Conservation (phyloP, 1,139 yeast species). For the Saccharomyces uvarum region DNA sequence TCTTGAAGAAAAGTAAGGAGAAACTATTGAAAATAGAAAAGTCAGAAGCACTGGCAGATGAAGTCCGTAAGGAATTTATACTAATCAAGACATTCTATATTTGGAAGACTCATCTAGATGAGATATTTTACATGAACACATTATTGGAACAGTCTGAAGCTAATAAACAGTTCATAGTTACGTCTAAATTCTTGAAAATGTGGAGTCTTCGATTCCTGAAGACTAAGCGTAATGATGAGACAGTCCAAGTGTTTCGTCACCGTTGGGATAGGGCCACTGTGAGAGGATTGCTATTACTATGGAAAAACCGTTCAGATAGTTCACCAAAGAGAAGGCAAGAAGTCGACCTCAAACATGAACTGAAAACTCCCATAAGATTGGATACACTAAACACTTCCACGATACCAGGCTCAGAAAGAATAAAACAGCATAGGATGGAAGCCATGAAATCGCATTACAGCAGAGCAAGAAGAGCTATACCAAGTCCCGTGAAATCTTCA, state of each 20-base stretch:
- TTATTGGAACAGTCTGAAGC: neutral
- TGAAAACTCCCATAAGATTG: conserved; percentile 6
- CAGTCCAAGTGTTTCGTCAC: conserved; percentile 19
- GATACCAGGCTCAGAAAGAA: conserved; percentile 30
- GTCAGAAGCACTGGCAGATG: neutral
- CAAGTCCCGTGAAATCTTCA: conserved; percentile 26
- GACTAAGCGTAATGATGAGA: conserved; percentile 25
- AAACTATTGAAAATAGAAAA: neutral
- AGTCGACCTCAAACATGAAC: neutral
- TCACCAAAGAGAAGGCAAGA: neutral
- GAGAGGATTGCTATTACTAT: conserved; percentile 25
- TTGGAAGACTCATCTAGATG: neutral
- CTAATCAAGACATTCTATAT: neutral
- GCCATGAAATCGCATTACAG: conserved; percentile 24
- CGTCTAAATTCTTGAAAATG: neutral
- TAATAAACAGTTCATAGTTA: neutral
- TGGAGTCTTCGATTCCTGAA: conserved; percentile 29
- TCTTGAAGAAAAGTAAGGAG: neutral
- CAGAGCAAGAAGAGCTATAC: conserved; percentile 27
- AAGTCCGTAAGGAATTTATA: neutral
- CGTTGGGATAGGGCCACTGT: conserved; percentile 31
- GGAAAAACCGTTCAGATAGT: conserved; percentile 21
- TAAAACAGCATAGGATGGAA: conserved; percentile 24
- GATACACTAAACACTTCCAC: conserved; percentile 7
- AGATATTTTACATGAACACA: neutral